Conservation (phyloP, 139 green algal species). For the Asterochloris erici region DNA sequence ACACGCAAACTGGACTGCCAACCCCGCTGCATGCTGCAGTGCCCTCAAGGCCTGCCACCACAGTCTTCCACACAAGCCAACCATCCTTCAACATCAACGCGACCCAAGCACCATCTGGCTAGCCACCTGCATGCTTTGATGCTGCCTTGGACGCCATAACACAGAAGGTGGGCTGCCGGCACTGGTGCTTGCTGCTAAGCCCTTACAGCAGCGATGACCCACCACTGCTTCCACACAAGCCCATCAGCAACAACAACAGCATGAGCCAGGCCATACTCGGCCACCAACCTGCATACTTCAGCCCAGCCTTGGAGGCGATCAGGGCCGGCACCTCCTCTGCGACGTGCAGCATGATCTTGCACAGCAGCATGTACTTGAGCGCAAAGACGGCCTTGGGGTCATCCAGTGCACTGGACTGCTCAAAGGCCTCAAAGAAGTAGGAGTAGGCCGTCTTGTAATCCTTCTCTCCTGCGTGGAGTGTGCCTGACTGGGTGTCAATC, state of each 20-base stretch:
- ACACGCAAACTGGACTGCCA: too few species aligned
- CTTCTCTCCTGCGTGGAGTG: constrained; percentile 93
- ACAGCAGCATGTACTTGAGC: constrained; percentile 99
- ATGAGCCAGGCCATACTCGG: background rate
- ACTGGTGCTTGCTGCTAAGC: background rate
- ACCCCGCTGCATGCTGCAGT: too few species aligned
- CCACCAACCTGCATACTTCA: constrained; percentile 76
- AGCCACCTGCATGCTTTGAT: too few species aligned
- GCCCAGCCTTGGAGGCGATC: constrained; percentile 87
- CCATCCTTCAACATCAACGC: too few species aligned
- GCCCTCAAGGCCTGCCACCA: too few species aligned
- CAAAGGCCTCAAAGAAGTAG: constrained; percentile 99
- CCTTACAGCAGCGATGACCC: background rate
- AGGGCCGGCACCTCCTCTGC: constrained; percentile 77
- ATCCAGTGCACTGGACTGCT: constrained; percentile 75
- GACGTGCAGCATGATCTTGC: constrained; percentile 77
- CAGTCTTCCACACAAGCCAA: too few species aligned
- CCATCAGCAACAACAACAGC: background rate
- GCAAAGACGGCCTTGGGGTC: constrained; percentile 71
- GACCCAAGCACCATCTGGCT: too few species aligned
- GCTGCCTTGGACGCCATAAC: too few species aligned
- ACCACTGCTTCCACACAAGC: background rate
- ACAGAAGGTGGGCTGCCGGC: too few species aligned
- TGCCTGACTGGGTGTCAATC: constrained; percentile 90
- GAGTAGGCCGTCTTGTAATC: constrained; percentile 98